Evolutionary conservation across 129 eudicot species (phyloP), one percentile per base, ranked within the genome.

Genomic region (Pittosporum tobira): DNA sequence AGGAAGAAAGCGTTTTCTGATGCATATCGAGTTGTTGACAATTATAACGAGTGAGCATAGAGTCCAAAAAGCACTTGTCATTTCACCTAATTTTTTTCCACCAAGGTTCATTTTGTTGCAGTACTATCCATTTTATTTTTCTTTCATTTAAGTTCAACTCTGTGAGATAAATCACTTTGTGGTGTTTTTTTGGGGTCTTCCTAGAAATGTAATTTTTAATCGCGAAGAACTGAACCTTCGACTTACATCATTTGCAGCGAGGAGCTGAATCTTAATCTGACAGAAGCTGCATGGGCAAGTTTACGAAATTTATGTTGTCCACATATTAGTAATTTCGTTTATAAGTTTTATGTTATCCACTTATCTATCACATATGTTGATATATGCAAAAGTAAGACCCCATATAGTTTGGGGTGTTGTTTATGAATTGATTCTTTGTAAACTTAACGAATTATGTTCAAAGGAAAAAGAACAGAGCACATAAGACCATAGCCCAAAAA

Each of bases 251-350:
- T 50, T 27, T 78, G 78, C 85, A 83, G 98, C 30, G 96, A 91
- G 81, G 94, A 80, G 79, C 79, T 86, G 67, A 49, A 76, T 74
- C 85, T 86, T 74, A 88, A 91, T 70, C 70, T 91, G 67, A 76
- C 98, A 10, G 96, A 81, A 79, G 96, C 98, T 62, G 96, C 98
- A 50, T 86, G 95, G 98, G 98, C 86, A 81, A 49, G 79, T 67
- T 49, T 59, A 5, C 12, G 10, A 29, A 22, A 59, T 38, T 27
- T 58, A 7, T 46, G 57, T 75, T 38, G 36, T n/a, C n/a, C n/a
- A n/a, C n/a, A n/a, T n/a, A n/a, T n/a, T n/a, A n/a, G n/a, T n/a
- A n/a, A n/a, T n/a, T n/a, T n/a, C n/a, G n/a, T n/a, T n/a, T n/a
- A n/a, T n/a, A n/a, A n/a, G n/a, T n/a, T n/a, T n/a, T n/a, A n/a